Conservation (phyloP, 495 filamentous ascomycete genomes). For the Chaetomidium leptoderma region DNA sequence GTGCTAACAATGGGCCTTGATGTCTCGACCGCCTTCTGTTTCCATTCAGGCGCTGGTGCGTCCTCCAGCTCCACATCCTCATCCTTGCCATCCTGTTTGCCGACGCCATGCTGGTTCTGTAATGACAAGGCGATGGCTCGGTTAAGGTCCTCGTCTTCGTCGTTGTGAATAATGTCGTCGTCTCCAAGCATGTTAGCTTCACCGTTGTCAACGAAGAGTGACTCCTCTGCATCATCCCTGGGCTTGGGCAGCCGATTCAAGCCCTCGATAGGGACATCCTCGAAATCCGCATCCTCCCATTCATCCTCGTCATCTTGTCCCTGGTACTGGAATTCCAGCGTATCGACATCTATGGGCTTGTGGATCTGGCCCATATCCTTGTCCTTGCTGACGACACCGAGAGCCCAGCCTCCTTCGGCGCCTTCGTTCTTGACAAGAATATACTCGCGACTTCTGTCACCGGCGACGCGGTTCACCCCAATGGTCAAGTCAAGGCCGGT, state of each 20-base stretch:
- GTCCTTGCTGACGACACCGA: conserved; percentile 82
- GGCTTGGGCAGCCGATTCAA: conserved; percentile 79
- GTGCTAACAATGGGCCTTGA: conserved; percentile 49
- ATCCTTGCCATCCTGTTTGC: conserved; percentile 50
- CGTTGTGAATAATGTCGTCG: conserved; percentile 38
- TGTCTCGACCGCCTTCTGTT: conserved; percentile 51
- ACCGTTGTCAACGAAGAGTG: conserved; percentile 58
- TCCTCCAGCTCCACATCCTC: conserved; percentile 58
- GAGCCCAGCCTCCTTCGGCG: conserved; percentile 93
- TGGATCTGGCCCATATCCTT: conserved; percentile 68
- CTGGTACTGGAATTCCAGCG: conserved; percentile 56
- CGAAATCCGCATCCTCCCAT: conserved; percentile 73
- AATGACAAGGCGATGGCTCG: conserved; percentile 83
- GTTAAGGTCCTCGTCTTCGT: conserved; percentile 75
- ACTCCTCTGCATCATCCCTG: conserved; percentile 44
- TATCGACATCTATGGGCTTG: conserved; percentile 88
- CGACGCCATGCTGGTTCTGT: conserved; percentile 40
- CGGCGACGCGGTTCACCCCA: conserved; percentile 68
- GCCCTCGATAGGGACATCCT: conserved; percentile 93
- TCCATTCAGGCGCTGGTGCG: conserved; percentile 49
- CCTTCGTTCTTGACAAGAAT: conserved; percentile 92
- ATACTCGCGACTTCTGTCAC: conserved; percentile 88
- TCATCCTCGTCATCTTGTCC: conserved; percentile 60
- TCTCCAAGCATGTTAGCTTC: conserved; percentile 29
- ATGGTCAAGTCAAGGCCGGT: conserved; percentile 64